Evolutionary conservation across 2,329 filamentous ascomycete species (phyloP).

Genomic region (Arthroderma sp.): DNA sequence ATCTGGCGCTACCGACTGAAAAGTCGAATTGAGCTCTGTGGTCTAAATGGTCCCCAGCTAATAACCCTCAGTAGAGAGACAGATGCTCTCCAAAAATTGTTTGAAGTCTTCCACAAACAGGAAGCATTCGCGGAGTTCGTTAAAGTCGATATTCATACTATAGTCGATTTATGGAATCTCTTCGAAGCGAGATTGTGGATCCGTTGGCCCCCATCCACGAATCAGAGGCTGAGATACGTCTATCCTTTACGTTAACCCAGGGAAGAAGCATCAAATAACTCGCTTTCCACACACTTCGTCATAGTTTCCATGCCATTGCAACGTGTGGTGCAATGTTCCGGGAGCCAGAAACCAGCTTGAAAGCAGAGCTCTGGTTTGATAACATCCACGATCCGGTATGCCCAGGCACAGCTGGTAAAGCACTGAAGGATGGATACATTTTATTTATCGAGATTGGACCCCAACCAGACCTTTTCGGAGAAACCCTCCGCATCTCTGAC

Average conservation of each 20-base stretch:
- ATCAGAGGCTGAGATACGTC: neutral
- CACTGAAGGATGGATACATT: neutral
- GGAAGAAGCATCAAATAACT: too few relatives aligned
- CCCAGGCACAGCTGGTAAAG: neutral
- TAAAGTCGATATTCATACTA: neutral
- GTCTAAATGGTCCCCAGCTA: neutral
- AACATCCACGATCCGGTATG: neutral
- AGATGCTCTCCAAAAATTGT: neutral
- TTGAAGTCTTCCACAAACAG: neutral
- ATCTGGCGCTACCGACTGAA: neutral
- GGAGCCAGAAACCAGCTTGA: neutral
- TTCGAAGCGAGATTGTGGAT: neutral
- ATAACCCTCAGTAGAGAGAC: neutral
- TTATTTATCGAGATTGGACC: neutral
- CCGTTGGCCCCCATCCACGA: neutral
- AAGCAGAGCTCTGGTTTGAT: neutral
- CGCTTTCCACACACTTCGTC: too few relatives aligned
- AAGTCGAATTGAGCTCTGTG: neutral
- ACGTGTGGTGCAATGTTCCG: too few relatives aligned
- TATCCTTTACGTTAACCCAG: neutral
- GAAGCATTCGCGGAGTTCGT: neutral
- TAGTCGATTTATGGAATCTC: neutral
- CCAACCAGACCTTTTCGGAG: neutral
- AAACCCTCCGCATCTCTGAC: neutral
- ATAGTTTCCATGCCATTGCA: too few relatives aligned